A percentile compares a stretch with the other conserved stretches of the same genome.
These are phyloP conservation scores for Suillus paluster DNA, from an alignment of 768 basidiomycete genomes.

Conservation along the genomic window DNA sequence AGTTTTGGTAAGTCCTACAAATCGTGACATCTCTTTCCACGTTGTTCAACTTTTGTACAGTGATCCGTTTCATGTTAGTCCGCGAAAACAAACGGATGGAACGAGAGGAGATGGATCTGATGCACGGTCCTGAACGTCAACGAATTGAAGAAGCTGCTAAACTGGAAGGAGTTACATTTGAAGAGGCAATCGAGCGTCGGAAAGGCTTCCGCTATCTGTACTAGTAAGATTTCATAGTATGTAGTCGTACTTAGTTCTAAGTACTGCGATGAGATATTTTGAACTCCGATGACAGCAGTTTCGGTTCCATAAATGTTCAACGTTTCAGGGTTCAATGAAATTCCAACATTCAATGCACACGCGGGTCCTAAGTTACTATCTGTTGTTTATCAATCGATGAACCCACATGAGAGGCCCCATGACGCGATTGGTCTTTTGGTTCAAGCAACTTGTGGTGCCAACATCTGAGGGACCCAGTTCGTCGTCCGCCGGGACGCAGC, in stretches of 20 bases:
- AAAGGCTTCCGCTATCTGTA: constrained; percentile 64
- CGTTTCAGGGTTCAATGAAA: too few species aligned
- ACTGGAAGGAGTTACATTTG: constrained; percentile 62
- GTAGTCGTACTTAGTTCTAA: not conserved
- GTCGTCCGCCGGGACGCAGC: not conserved
- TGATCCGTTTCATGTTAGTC: constrained; percentile 47
- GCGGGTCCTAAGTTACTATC: not conserved
- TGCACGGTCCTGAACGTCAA: constrained; percentile 49
- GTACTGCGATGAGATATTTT: not conserved
- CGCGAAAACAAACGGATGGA: constrained; percentile 56
- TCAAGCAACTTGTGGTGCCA: too few species aligned
- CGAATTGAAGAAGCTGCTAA: constrained; percentile 62
- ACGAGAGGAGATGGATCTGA: constrained; percentile 47
- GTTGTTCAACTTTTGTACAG: constrained; percentile 26
- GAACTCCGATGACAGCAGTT: not conserved
- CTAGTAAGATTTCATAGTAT: constrained; percentile 27
- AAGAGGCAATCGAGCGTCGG: constrained; percentile 59
- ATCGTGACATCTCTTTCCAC: not conserved
- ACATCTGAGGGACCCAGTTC: not conserved
- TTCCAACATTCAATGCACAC: too few species aligned
- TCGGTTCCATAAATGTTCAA: too few species aligned
- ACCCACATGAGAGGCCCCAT: too few species aligned
- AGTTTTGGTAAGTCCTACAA: constrained; percentile 34
- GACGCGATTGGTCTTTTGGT: too few species aligned
- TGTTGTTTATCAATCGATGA: too few species aligned